These are phyloP conservation scores for Hibiscus tridactylites DNA, from an alignment of 345 rosid genomes.

Conservation along the genomic window DNA sequence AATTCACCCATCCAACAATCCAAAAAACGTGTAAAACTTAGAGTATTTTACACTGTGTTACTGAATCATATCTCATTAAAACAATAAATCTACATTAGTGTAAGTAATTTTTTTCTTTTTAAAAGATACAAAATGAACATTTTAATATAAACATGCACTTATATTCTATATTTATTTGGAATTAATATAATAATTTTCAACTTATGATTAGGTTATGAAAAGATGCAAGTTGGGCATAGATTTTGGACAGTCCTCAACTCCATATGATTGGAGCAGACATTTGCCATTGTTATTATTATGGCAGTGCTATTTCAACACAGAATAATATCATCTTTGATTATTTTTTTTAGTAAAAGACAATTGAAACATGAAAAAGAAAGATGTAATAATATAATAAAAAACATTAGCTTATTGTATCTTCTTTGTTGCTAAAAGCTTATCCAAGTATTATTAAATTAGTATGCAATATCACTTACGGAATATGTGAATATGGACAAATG, in stretches of 20 bases:
- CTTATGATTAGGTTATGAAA: neutral
- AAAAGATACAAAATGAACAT: too few relatives aligned
- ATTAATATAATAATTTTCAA: too few relatives aligned
- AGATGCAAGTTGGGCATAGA: neutral
- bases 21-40: too few relatives aligned
- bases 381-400: too few relatives aligned
- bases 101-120: too few relatives aligned
- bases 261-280: neutral
- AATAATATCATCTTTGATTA: neutral
- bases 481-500: neutral
- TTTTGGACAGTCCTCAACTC: neutral
- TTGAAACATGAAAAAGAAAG: neutral
- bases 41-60: too few relatives aligned
- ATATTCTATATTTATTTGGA: too few relatives aligned
- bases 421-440: neutral
- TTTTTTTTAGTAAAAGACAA: neutral
- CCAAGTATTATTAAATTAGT: neutral
- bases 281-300: neutral
- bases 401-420: neutral
- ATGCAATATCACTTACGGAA: neutral
- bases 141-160: too few relatives aligned
- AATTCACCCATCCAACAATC: too few relatives aligned
- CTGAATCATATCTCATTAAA: too few relatives aligned
- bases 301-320: neutral
- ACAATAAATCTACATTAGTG: too few relatives aligned